Evolutionary conservation across 805 yeast species (phyloP).

Genomic region (Starmera caribaea): DNA sequence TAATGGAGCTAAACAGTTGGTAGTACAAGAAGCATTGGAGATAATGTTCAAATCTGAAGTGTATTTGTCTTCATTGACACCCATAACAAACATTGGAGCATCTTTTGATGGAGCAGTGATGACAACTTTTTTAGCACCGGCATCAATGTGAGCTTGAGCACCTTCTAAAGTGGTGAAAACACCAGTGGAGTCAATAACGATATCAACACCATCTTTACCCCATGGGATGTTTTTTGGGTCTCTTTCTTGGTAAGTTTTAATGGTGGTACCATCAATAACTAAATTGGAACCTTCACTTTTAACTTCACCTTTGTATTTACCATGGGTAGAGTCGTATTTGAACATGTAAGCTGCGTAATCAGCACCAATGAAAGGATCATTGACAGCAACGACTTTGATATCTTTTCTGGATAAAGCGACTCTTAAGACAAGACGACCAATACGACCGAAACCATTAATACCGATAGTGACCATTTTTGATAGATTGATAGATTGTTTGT

Average conservation of each 20-base stretch:
- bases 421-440: slow-evolving; percentile 84
- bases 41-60: slow-evolving; percentile 65
- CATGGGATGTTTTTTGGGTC: slow-evolving; percentile 87
- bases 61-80: slow-evolving; percentile 80
- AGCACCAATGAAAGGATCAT: slow-evolving; percentile 84
- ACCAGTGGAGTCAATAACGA: slow-evolving; percentile 90
- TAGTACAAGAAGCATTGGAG: slow-evolving; percentile 93
- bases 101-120: slow-evolving; percentile 92
- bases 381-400: slow-evolving; percentile 78
- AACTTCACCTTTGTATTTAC: slow-evolving; percentile 72
- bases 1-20: slow-evolving; percentile 91
- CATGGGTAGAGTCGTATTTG: slow-evolving; percentile 94
- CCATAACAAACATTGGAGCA: slow-evolving; percentile 92
- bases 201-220: slow-evolving; percentile 76
- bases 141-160: slow-evolving; percentile 76
- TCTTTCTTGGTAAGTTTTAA: slow-evolving; percentile 66
- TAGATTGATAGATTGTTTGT: neutral
- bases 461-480: slow-evolving; percentile 34
- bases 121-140: slow-evolving; percentile 91
- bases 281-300: slow-evolving; percentile 44
- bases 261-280: slow-evolving; percentile 58
- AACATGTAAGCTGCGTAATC: slow-evolving; percentile 93
- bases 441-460: slow-evolving; percentile 93
- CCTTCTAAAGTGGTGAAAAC: slow-evolving; percentile 78
- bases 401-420: slow-evolving; percentile 66